phyloP scores from a whole-genome alignment of 495 filamentous ascomycete genomes.

The Podospora pseudocomata region DNA sequence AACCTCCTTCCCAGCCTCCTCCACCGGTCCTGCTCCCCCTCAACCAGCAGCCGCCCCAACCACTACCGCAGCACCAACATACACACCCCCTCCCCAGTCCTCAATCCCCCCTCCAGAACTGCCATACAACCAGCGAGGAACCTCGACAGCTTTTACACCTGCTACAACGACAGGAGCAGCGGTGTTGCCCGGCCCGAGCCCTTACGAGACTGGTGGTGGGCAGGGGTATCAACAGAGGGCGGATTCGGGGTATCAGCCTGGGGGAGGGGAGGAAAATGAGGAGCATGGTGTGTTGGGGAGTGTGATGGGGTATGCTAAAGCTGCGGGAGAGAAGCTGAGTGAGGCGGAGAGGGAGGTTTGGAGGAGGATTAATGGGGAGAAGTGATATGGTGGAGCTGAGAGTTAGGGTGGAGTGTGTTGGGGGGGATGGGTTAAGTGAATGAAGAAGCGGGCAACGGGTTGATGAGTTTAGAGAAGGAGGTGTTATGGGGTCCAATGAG shows the following conservation, averaged over 20 bases:
- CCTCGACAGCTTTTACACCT: slow-evolving; percentile 22
- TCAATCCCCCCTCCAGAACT: slow-evolving; percentile 35
- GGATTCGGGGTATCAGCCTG: not conserved
- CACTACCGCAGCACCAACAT: slow-evolving; percentile 43
- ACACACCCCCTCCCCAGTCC: slow-evolving; percentile 44
- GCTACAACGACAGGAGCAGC: not conserved
- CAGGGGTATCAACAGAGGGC: not conserved
- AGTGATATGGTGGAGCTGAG: not conserved
- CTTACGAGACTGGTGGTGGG: slow-evolving; percentile 8
- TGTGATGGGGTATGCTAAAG: slow-evolving; percentile 59
- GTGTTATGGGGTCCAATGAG: too few relatives aligned
- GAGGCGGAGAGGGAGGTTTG: slow-evolving; percentile 68
- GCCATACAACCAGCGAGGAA: slow-evolving; percentile 37
- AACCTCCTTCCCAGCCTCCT: slow-evolving; percentile 1
- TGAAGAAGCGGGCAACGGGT: too few relatives aligned
- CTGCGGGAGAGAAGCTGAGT: slow-evolving; percentile 57
- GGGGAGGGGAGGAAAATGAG: slow-evolving; percentile 29
- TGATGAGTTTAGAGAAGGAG: too few relatives aligned
- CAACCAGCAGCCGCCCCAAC: slow-evolving; percentile 11
- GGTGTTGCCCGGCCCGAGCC: not conserved
- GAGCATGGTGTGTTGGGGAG: slow-evolving; percentile 50
- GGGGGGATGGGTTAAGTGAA: not conserved
- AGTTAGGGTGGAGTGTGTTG: not conserved
- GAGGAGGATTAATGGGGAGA: slow-evolving; percentile 60
- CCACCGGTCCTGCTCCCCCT: not conserved